Conservation (phyloP, 164 flowering plant species). For the Umbellularia californica region DNA sequence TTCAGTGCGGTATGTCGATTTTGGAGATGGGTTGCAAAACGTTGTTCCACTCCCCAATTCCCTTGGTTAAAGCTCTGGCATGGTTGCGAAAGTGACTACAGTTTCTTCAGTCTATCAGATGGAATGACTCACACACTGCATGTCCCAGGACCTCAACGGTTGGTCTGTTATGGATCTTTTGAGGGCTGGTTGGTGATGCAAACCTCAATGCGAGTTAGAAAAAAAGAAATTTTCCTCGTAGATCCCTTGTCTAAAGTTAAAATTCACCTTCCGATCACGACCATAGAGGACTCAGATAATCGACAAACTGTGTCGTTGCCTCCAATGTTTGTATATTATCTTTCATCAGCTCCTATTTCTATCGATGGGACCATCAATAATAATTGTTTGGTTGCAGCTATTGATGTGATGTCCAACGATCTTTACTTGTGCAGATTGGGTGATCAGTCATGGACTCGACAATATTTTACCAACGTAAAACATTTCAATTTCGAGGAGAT, state of each 20-base stretch:
- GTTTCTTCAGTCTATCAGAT: neutral
- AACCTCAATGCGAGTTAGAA: too few relatives aligned
- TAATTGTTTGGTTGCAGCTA: neutral
- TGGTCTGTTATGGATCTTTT: neutral
- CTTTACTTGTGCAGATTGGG: neutral
- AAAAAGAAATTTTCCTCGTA: neutral
- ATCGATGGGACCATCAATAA: neutral
- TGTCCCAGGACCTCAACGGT: neutral
- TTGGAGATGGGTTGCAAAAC: neutral
- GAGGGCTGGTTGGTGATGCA: neutral
- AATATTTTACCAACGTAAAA: too few relatives aligned
- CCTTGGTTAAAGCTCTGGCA: neutral
- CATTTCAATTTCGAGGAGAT: too few relatives aligned
- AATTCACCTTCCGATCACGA: neutral
- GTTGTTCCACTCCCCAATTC: neutral
- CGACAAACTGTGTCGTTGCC: too few relatives aligned
- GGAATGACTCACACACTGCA: neutral
- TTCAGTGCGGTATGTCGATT: neutral
- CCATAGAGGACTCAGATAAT: too few relatives aligned
- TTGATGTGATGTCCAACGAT: too few relatives aligned
- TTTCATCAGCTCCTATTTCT: neutral
- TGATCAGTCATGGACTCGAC: neutral
- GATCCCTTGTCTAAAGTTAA: neutral
- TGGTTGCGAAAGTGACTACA: neutral
- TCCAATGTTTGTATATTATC: neutral